Base-by-base conservation (phyloP, 371 early-diverging fungal species). In the Amoeboaphelidium occidentale region DNA sequence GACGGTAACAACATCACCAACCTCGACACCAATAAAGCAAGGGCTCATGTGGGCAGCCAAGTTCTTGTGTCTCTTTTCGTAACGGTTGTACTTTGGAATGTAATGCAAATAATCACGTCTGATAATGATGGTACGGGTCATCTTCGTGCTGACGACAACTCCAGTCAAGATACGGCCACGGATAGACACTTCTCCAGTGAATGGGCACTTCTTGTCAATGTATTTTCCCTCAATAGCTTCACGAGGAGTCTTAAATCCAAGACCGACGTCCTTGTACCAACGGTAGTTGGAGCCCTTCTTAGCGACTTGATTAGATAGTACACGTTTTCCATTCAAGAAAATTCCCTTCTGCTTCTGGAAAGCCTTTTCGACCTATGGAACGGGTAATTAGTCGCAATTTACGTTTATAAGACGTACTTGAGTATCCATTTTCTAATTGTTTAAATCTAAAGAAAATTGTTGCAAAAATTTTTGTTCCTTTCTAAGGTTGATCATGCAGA, bases 131-230 rank as follows among this genome's bases (percentile, higher is more conserved):
- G 98, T 99, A 66, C 92, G 82, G 76, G 89, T 90, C 89, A 97
- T 96, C 80, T 97, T 98, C 79, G 76, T 87, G 61, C 89, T 90
- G 58, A 79, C 70, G 59, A 98, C 93, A 58, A 79, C 79, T 60
- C 98, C 99, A 51, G 85, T 81, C 54, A 98, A 73, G 69, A 98
- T 92, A 69, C 92, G 86, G 58, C 98, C 98, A 64, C 93, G 89
- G 66, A 99, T 92, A 67, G 78, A 80, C 64, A 98, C 89, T 64
- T 88, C 78, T 62, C 94, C 84, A 57, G 93, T 91, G 86, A 97
- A 99, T 60, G 99, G 99, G 78, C 99, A 99, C 81, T 99, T 99
- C 79, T 97, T 97, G 74, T 99, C 99, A 54, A 98, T 84, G 79
- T 98, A 99, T 67, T 68, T 59, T n/a, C 75, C 74, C 53, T 80